Evolutionary conservation across 169 alveolate genomes (phyloP).

Genomic region (Plasmodium berghei): DNA sequence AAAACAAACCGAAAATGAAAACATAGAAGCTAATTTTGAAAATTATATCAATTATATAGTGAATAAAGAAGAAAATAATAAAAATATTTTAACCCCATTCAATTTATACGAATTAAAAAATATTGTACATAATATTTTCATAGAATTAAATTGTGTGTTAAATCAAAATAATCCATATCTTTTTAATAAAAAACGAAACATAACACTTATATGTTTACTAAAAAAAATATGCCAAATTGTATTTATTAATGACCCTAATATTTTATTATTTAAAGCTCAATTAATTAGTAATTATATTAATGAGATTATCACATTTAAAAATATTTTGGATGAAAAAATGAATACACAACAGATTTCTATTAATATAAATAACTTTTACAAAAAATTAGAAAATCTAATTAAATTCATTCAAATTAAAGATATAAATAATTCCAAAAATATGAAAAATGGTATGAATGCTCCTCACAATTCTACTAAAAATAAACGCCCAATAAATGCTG

Average conservation of each 20-base stretch:
- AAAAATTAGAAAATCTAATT: conserved; percentile 9
- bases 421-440: not conserved
- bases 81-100: not conserved
- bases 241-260: conserved; percentile 13
- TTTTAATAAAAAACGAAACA: conserved; percentile 37
- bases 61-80: conserved; percentile 1
- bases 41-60: conserved; percentile 10
- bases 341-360: conserved; percentile 27
- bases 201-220: conserved; percentile 26
- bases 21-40: not conserved
- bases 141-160: conserved; percentile 10
- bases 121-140: conserved; percentile 24
- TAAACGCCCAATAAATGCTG: no score
- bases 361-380: conserved; percentile 37
- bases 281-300: not conserved
- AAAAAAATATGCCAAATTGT: conserved; percentile 9
- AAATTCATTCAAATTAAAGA: not conserved
- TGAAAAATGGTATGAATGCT: not conserved
- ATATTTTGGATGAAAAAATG: conserved; percentile 26
- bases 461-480: not conserved
- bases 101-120: conserved; percentile 29
- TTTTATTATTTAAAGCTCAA: conserved; percentile 25
- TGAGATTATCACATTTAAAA: conserved; percentile 15
- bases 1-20: not conserved
- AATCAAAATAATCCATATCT: conserved; percentile 34